Evolutionary conservation across 495 filamentous ascomycete genomes (phyloP), one percentile per base, ranked within the genome.

Genomic region (Aspergillus saccharolyticus): DNA sequence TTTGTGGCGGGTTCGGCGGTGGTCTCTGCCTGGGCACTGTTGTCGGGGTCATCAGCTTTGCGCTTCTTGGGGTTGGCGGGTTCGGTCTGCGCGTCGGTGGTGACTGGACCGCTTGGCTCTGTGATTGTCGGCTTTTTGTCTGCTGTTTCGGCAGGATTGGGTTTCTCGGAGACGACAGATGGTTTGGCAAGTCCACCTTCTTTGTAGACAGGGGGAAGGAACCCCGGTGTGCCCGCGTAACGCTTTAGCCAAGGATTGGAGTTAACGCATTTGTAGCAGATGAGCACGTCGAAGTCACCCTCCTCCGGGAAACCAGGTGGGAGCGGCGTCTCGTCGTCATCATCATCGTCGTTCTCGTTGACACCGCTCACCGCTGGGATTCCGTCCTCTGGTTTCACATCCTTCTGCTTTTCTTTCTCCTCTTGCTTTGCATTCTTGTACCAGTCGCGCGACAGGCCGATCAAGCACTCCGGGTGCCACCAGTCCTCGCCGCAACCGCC

Each of bases 401-500:
- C 54, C 24, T 67, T 73, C 9, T 78, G 74, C 33, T 82, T 70
- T 6, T 74, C 75, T 17, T 78, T 74, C 9, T 63, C 71, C 15
- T 69, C 68, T 22, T 67, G 62, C 42, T 66, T 67, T 19, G 53
- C 57, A 15, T 61, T 64, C 45, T 71, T 73, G 42, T 72, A 65
- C 80, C 68, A 78, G 62, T 79, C 79, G 58, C 73, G 78, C 2
- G 85, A 81, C 14, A 93, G 68, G 9, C 95, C 94, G 51, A 96
- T 84, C 14, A 99, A 70, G 67, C 95, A 99, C 55, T 92, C 89
- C 15, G 94, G 91, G 76, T 99, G 95, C 80, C 91, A 99, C 95
- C 95, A 99, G 70, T 99, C 95, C 75, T 99, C 95, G 4, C 94
- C 92, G 73, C 95, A 99, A 4, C 91, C 91, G 9, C 90, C 90